Evolutionary conservation across 1,139 yeast species (phyloP), one percentile per base, ranked within the genome.

Genomic region (Taiozyma sp.): DNA sequence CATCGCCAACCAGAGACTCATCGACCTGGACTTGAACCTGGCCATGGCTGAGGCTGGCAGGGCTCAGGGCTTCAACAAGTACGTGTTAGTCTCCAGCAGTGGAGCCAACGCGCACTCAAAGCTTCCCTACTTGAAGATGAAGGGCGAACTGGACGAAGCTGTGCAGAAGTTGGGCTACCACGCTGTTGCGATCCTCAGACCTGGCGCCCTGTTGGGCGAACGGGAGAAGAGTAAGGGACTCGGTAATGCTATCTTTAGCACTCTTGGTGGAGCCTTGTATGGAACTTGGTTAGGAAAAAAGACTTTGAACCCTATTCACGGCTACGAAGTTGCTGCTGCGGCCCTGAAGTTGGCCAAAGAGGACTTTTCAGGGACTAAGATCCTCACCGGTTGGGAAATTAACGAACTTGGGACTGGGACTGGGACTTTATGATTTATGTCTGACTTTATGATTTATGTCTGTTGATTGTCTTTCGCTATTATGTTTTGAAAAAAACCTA

Each of bases 1-100:
- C 1, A 71, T 81, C 4, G 86, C 77, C 29, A 76, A 80, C 24
- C 90, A 87, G 67, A 74, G 75, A 56, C 72, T 74, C 56, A 81
- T 88, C 55, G 96, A 88, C 61, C 78, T 82, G 59, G 95, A 86
- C 46, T 69, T 82, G 56, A 88, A 86, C 62, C 67, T 77, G 43
- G 79, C 73, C 34, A 68, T 83, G 42, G 93, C 95, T 6, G 75
- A 79, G 60, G 83, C 83, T 7, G 95, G 95, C 0, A 83, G 80
- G 62, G 79, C 71, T 6, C 75, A 77, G 2, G 91, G 91, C 0
- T 79, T 79, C 55, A 73, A 76, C 42, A 83, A 88, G 0, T 80
- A 77, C 56, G 81, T 88, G 6, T 65, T 88, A 29, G 76, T 88
- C 5, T 81, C 89, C 2, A 69, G 88, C 2, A 50, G 60, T 0